Conservation (phyloP, 2,329 filamentous ascomycete species). For the Aschersonia sp. region DNA sequence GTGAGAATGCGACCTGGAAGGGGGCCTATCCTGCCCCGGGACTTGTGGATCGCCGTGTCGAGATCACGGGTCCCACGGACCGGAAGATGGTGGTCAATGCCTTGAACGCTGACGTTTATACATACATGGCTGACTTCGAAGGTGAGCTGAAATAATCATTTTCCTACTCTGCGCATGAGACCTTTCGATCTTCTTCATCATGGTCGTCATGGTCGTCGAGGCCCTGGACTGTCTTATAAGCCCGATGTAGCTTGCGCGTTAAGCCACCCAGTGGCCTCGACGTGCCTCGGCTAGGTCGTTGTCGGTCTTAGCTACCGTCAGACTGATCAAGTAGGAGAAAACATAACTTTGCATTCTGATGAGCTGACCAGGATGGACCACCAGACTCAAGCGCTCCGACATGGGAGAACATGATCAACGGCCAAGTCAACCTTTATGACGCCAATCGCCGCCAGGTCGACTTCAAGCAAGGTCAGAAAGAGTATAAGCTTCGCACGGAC, state of each 20-base stretch:
- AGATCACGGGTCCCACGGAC: constrained; percentile 95
- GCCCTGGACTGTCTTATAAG: no score
- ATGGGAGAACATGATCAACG: constrained; percentile 99
- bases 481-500: constrained; percentile 94
- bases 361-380: neutral
- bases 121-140: constrained; percentile 99
- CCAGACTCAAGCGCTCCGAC: constrained; percentile 87
- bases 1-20: constrained; percentile 87
- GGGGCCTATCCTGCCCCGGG: constrained; percentile 84
- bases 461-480: constrained; percentile 89
- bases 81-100: constrained; percentile 99
- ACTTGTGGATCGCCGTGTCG: constrained; percentile 80
- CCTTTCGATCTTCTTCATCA: no score
- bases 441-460: constrained; percentile 87
- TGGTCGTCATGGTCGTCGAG: no score
- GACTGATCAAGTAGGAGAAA: no score
- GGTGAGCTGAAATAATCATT: constrained; percentile 35
- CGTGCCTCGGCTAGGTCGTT: no score
- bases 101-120: constrained; percentile 90
- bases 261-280: no score
- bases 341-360: no score
- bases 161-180: no score
- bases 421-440: constrained; percentile 94
- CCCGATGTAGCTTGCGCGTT: no score
- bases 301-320: no score